Evolutionary conservation across 306 rosid genomes (phyloP), one percentile per base, ranked within the genome.

Genomic region (Abrus precatorius): DNA sequence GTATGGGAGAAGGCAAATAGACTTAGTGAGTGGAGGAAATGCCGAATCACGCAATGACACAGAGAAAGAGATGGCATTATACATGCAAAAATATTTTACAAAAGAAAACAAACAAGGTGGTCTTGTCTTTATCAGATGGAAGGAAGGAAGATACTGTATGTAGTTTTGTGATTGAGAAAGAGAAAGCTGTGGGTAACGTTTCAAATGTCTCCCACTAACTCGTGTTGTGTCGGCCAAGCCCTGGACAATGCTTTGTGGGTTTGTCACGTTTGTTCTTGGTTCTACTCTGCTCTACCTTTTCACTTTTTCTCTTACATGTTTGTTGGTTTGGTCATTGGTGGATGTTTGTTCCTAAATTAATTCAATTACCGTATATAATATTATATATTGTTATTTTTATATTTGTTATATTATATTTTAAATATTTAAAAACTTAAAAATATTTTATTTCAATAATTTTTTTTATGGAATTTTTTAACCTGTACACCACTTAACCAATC

Each of bases 211-310:
- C 79, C 97, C 97, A 91, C 97, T 86, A 86, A 71, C 69, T 44
- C 27, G 20, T 89, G 92, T 74, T 83, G 77, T 86, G 97, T 91
- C 93, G 93, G 93, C 92, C 92, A 49, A 85, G 84, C 63, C 67
- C 83, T 13, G 27, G 90, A 86, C 89, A 86, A 54, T 80, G 84
- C 90, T 82, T 84, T 85, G 79, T 85, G 86, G 78, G 52, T 60
- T 80, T 82, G 87, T 87, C 91, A 87, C 79, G 72, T 91, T 87
- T 82, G 82, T 80, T 45, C 81, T 74, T 55, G 48, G 5, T 65
- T 40, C 38, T 72, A 7, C 56, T 11, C 56, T 12, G 13, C 60
- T 14, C 36, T 29, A 56, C 33, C 65, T 43, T n/a, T 77, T 75
- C 56, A 20, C 57, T 45, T 49, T 61, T 43, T 41, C 43, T 49